Conservation (phyloP, 345 rosid species). For the Bruguiera parviflora region DNA sequence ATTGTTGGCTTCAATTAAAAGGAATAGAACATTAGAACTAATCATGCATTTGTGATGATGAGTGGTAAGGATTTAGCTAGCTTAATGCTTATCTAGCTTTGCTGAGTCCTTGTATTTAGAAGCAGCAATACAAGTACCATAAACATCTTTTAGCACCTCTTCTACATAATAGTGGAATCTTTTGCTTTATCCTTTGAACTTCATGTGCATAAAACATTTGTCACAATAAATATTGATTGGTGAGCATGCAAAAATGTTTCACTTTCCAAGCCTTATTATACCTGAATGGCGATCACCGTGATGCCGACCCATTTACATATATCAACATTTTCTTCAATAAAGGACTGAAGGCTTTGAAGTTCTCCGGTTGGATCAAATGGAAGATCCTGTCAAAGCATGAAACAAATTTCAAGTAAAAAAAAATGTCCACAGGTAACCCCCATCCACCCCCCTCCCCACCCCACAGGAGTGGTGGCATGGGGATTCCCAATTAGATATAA, state of each 20-base stretch:
- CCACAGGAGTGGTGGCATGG: no score
- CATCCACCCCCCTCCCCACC: not conserved
- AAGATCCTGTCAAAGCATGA: slow-evolving; percentile 53
- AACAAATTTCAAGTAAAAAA: not conserved
- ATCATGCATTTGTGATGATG: no score
- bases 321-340: slow-evolving; percentile 62
- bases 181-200: slow-evolving; percentile 1
- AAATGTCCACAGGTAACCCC: not conserved
- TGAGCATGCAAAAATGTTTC: not conserved
- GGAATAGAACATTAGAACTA: no score
- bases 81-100: no score
- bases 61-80: no score
- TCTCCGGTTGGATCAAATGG: slow-evolving; percentile 92
- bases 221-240: not conserved
- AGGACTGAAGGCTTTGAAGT: slow-evolving; percentile 58
- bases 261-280: slow-evolving; percentile 18
- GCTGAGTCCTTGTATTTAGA: no score
- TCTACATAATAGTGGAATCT: not conserved
- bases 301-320: slow-evolving; percentile 87
- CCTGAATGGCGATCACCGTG: slow-evolving; percentile 64
- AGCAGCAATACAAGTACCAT: no score
- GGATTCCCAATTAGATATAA: not conserved
- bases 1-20: no score
- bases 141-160: no score
- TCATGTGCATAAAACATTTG: not conserved